phyloP scores from a whole-genome alignment of 331 rosid species.

The Spiraea crenata region DNA sequence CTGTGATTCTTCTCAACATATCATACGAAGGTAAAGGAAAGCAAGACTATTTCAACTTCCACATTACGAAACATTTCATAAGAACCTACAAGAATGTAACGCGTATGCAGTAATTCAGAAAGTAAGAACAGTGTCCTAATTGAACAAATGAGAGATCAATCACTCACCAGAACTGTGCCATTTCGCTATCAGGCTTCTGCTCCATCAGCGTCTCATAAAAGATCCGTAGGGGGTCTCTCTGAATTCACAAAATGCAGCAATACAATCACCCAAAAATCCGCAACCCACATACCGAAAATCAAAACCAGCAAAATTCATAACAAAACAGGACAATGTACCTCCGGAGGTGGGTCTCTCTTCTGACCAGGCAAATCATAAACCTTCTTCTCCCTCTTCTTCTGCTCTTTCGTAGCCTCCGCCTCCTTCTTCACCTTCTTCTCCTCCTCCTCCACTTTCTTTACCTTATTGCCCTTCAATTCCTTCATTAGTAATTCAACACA shows the following conservation, averaged over 20 bases:
- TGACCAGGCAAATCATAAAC: slow-evolving; percentile 84
- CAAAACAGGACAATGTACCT: slow-evolving; percentile 29
- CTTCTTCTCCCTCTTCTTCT: slow-evolving; percentile 42
- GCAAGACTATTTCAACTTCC: slow-evolving; percentile 3
- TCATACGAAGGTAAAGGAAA: background rate
- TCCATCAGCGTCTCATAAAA: slow-evolving; percentile 64
- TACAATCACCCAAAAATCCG: slow-evolving; percentile 10
- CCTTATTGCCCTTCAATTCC: slow-evolving; percentile 35
- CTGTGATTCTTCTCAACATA: background rate
- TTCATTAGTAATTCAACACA: slow-evolving; percentile 19
- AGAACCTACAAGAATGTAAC: background rate
- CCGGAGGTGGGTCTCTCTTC: slow-evolving; percentile 76
- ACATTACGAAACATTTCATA: background rate
- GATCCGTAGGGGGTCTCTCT: slow-evolving; percentile 82
- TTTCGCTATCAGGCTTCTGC: slow-evolving; percentile 72
- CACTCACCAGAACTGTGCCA: slow-evolving; percentile 86
- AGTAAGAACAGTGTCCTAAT: background rate
- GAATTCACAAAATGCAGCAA: slow-evolving; percentile 25
- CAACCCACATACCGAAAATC: background rate
- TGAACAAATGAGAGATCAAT: background rate
- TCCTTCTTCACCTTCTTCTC: slow-evolving; percentile 35
- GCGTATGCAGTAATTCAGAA: background rate
- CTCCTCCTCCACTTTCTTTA: slow-evolving; percentile 35
- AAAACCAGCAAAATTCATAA: background rate
- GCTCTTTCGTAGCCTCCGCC: slow-evolving; percentile 5